Base-by-base conservation (phyloP, 2,329 filamentous ascomycete species). In the Fusarium sp. region DNA sequence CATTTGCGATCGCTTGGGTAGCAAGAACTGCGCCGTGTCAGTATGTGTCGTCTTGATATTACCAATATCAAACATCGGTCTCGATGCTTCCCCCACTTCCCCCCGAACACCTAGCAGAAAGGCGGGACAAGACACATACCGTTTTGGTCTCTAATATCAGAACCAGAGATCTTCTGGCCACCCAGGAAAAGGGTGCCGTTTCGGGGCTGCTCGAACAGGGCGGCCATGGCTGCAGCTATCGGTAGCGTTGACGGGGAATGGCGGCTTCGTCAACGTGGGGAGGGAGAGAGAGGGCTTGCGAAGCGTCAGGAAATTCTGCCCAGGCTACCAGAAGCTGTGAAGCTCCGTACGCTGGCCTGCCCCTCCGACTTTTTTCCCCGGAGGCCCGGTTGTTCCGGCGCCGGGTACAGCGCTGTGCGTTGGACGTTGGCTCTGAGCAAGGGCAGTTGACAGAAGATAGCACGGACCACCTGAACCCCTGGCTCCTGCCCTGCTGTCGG, bases 141-240 rank as follows among this genome's bases (percentile, higher is more conserved):
- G 88, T 98, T 98, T 86, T 98, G 95, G 83, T 99, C 97, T 83
- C 97, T 91, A 84, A 99, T 97, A 86, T 99, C 97, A 80, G 94
- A 89, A 78, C 97, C 97, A 79, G 94, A 98, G 85, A 98, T 97
- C 91, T 99, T 99, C 86, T 95, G 92, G 83, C 97, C 97, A 79
- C 97, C 97, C 74, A 99, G 91, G 88, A 99, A 99, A 80, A 99
- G 90, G 81, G 95, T 98, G 84, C 97, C 97, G 82, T 97, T 97
- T 82, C 95, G 91, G 82, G 95, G 93, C 86, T 97, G 94, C 87
- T 98, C 95, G 82, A 98, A 99, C 85, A 99, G 95, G 82, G 94
- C 94, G 84, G 95, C 92, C 97, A 99, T 99, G 74, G 71, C 70
- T 80, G 79, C 77, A 78, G 79, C 78, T 77, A 56, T 78, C 71